Evolutionary conservation across 2,329 filamentous ascomycete genomes (phyloP), one percentile per base, ranked within the genome.

Genomic region (Xylaria sp.): DNA sequence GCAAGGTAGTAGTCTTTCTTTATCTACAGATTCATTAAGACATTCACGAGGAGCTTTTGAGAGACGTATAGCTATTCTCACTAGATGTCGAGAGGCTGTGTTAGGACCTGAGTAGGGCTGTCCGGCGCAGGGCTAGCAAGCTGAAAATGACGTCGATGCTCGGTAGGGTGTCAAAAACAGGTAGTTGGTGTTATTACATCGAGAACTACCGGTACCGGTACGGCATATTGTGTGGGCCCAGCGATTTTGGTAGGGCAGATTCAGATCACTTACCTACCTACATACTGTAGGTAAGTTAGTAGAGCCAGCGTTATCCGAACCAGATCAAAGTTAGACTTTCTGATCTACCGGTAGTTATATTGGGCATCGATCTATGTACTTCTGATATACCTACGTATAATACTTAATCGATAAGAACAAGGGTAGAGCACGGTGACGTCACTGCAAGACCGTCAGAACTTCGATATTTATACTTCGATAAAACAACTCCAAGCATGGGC

Each of bases 81-180:
- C 7, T 13, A 51, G 49, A 33, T 33, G 49, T 15, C 33, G 27
- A 51, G 11, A 31, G 33, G 49, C 2, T 51, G 29, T 17, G 6
- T 50, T 6, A 3, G 45, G 13, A 20, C 10, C 13, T 20, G 25
- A 33, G n/a, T 7, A 31, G 49, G 27, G 49, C 49, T 51, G 49
- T 33, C 17, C 6, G 10, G 27, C 20, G 49, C 27, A 51, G 27
- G 27, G 27, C 49, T 31, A 6, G 49, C 20, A n/a, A 13, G 25
- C 45, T 49, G 45, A 33, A 45, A 33, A 47, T 61, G 58, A 61
- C 59, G 49, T 61, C 29, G 58, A 17, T 36, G 9, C 5, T 38
- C 13, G 20, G 42, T 9, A 38, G 25, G n/a, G 36, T 15, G 25
- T 45, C 3, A 44, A 38, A n/a, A 38, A 38, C 36, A 38, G 13